Percentiles rank a stretch among this genome's conserved stretches.
Conservation (phyloP, 1,284 basidiomycete genomes). For the Retiboletus fuscus region DNA sequence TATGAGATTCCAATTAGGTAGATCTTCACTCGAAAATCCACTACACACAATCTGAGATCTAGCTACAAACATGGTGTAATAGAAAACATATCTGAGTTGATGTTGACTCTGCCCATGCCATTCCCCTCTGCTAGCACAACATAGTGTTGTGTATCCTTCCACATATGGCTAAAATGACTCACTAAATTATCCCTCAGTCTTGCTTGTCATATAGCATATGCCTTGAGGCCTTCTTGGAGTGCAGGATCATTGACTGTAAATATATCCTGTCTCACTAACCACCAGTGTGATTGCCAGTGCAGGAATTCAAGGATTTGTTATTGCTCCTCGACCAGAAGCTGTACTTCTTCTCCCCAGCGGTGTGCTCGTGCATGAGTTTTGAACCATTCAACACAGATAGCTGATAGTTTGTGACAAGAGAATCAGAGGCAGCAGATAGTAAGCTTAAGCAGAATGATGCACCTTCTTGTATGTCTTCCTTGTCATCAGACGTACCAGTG, state of each 20-base stretch:
- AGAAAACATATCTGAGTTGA: background rate
- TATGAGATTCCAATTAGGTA: no score
- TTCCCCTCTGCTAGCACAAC: background rate
- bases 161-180: background rate
- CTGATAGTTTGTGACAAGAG: background rate
- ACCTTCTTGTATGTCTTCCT: background rate
- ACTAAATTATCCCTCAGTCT: background rate
- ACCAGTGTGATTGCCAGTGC: background rate
- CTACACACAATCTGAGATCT: conserved; percentile 6
- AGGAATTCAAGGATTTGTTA: background rate
- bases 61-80: background rate
- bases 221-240: background rate
- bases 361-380: background rate
- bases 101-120: background rate
- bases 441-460: background rate
- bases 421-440: background rate
- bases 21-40: background rate
- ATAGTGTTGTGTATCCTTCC: background rate
- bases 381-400: background rate
- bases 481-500: background rate
- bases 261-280: background rate
- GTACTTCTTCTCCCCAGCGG: background rate
- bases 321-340: background rate
- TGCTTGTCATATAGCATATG: background rate
- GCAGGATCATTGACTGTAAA: background rate